phyloP scores from a whole-genome alignment of 2,329 filamentous ascomycete genomes.

The Botrytis galanthina region DNA sequence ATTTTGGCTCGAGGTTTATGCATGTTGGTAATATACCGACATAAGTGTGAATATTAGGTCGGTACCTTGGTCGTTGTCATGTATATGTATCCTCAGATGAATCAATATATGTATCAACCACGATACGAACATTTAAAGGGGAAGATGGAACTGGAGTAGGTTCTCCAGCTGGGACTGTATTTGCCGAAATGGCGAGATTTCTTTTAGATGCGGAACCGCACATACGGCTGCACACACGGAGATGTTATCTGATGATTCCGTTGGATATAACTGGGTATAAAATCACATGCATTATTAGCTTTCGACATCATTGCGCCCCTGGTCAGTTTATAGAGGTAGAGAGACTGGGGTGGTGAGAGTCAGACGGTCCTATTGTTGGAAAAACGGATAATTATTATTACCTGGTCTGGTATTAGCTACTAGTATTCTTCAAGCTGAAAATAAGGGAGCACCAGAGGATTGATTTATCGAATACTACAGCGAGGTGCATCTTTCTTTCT shows the following conservation, averaged over 20 bases:
- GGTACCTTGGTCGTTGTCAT: neutral
- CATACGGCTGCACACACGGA: neutral
- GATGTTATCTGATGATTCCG: slow-evolving; percentile 2
- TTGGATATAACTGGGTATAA: slow-evolving; percentile 9
- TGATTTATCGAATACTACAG: neutral
- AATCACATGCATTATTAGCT: neutral
- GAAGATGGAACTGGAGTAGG: neutral
- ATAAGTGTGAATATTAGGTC: neutral
- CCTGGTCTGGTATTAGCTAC: no score
- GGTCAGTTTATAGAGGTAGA: neutral
- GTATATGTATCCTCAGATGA: neutral
- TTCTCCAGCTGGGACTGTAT: neutral
- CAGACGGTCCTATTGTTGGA: neutral
- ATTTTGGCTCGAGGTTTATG: neutral
- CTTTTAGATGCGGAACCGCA: neutral
- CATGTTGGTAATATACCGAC: neutral
- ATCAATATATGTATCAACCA: neutral
- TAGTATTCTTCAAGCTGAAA: neutral
- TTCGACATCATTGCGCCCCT: neutral
- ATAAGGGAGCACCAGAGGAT: neutral
- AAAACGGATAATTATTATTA: neutral
- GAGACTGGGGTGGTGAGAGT: neutral
- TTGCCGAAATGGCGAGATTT: slow-evolving; percentile 3
- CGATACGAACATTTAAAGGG: neutral
- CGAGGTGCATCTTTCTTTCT: no score